Evolutionary conservation across 1,139 yeast genomes (phyloP).

Genomic region (Wickerhamomyces sp.): DNA sequence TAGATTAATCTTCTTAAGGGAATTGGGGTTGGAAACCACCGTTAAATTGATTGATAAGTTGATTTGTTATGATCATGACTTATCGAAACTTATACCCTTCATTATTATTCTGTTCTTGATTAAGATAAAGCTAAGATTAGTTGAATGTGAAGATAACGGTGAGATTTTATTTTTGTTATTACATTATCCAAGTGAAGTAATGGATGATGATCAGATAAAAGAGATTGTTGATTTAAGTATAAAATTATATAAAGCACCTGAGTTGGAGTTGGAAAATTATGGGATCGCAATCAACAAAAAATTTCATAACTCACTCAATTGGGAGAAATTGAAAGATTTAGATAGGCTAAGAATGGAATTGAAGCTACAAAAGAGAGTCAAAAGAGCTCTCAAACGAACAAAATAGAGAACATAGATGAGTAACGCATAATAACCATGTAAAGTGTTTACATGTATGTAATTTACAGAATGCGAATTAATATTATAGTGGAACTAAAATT

Average conservation of each 20-base stretch:
- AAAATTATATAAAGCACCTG: constrained; percentile 14
- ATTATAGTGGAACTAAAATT: not conserved
- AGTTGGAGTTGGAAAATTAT: constrained; percentile 9
- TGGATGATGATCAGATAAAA: constrained; percentile 11
- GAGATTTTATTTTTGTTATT: constrained; percentile 54
- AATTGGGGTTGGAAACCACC: constrained; percentile 46
- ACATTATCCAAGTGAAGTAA: constrained; percentile 44
- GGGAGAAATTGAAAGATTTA: constrained; percentile 21
- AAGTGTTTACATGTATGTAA: too few species aligned
- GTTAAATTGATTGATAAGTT: constrained; percentile 56
- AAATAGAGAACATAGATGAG: not conserved
- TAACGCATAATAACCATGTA: too few species aligned
- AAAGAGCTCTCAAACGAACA: constrained; percentile 11
- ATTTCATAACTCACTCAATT: constrained; percentile 13
- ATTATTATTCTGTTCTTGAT: constrained; percentile 48
- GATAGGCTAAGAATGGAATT: constrained; percentile 22
- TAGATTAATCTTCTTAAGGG: constrained; percentile 53
- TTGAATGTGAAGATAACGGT: constrained; percentile 51
- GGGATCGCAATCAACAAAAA: constrained; percentile 17
- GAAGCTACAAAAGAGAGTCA: constrained; percentile 21
- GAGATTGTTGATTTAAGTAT: constrained; percentile 18
- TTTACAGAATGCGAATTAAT: too few species aligned
- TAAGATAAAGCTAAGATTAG: constrained; percentile 40
- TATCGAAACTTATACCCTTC: constrained; percentile 42
- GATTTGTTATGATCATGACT: constrained; percentile 33